Evolutionary conservation across 495 filamentous ascomycete genomes (phyloP).

Genomic region (Penicillium robsamsonii): DNA sequence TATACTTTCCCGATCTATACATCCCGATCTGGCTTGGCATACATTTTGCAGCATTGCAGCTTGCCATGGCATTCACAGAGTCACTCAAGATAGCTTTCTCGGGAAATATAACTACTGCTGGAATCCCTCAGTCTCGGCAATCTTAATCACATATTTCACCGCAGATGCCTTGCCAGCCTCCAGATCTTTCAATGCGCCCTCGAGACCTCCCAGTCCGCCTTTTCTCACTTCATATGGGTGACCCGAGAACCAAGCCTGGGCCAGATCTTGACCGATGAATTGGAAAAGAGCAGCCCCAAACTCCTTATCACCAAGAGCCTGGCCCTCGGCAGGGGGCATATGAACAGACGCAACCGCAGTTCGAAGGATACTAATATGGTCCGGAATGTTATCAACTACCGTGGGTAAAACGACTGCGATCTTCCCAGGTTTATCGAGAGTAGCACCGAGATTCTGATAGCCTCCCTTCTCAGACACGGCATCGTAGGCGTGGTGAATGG

Average conservation of each 20-base stretch:
- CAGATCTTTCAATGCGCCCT: constrained; percentile 54
- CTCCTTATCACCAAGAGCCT: constrained; percentile 42
- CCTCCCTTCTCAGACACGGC: constrained; percentile 57
- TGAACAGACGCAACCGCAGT: constrained; percentile 22
- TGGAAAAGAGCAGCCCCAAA: constrained; percentile 57
- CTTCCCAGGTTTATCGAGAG: constrained; percentile 35
- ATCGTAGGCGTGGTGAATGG: constrained; percentile 55
- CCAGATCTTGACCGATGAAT: constrained; percentile 51
- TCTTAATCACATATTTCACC: constrained; percentile 66
- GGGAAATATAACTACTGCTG: constrained; percentile 3
- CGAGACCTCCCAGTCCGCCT: constrained; percentile 57
- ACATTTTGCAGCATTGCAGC: background rate
- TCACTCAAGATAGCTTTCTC: background rate
- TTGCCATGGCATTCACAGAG: background rate
- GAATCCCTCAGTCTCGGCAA: constrained; percentile 56
- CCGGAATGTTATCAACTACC: constrained; percentile 31
- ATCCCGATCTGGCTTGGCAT: constrained; percentile 4
- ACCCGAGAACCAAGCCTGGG: constrained; percentile 58
- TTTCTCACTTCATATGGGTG: constrained; percentile 62
- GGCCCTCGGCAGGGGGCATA: constrained; percentile 7
- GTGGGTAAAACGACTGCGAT: constrained; percentile 54
- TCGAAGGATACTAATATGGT: constrained; percentile 11
- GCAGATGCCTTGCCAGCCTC: constrained; percentile 64
- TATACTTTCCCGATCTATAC: constrained; percentile 6
- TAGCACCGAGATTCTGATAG: constrained; percentile 22